phyloP scores from a whole-genome alignment of 2,329 filamentous ascomycete species.

The Hypomyces rosellus region DNA sequence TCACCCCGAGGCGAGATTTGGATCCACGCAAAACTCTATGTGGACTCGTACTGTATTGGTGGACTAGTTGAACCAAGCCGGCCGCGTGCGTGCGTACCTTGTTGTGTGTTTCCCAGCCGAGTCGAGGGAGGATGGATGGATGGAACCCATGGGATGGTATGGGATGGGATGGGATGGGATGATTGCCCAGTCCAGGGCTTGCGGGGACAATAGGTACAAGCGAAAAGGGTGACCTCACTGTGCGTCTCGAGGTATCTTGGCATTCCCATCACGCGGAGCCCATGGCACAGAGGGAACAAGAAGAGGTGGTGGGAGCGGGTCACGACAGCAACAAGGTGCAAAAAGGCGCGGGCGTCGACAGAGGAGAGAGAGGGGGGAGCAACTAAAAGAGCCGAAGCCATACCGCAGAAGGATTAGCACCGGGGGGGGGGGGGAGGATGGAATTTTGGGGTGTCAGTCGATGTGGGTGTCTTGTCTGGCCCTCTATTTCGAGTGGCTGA shows the following conservation, averaged over 20 bases:
- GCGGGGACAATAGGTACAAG: slow-evolving; percentile 1
- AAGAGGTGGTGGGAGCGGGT: background rate
- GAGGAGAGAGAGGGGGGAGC: background rate
- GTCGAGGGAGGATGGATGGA: slow-evolving; percentile 2
- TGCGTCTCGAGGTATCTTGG: slow-evolving; percentile 4
- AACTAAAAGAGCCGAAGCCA: background rate
- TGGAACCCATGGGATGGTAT: background rate
- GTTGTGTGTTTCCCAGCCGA: slow-evolving; percentile 1
- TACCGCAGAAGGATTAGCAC: background rate
- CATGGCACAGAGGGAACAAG: background rate
- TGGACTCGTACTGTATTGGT: background rate
- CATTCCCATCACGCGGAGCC: slow-evolving; percentile 1
- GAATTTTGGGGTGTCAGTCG: background rate
- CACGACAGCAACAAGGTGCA: background rate
- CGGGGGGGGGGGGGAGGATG: background rate
- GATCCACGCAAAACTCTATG: background rate
- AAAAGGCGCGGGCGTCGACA: background rate
- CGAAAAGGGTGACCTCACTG: slow-evolving; percentile 7
- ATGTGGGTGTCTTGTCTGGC: background rate
- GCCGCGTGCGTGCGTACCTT: slow-evolving; percentile 1
- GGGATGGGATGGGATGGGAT: too few species aligned
- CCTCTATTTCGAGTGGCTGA: background rate
- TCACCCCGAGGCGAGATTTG: background rate
- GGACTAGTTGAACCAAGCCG: slow-evolving; percentile 1
- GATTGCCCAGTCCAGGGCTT: too few species aligned